phyloP scores from a whole-genome alignment of 106 monocot genomes.

The Platanthera guangdongensis region DNA sequence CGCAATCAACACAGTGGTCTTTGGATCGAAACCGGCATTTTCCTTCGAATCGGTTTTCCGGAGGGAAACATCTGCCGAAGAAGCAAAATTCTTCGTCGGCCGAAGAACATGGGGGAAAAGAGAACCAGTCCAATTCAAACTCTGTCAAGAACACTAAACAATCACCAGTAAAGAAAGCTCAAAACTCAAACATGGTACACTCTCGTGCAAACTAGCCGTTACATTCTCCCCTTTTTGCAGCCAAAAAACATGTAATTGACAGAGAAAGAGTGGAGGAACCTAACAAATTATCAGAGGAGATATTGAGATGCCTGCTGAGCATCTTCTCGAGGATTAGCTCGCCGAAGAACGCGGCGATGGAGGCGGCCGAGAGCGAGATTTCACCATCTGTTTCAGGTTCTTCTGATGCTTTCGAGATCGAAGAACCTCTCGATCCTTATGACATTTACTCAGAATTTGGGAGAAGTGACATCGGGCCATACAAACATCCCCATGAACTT shows the following conservation, averaged over 20 bases:
- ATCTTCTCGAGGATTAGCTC: conserved; percentile 10
- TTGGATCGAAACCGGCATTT: background rate
- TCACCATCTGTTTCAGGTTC: conserved; percentile 4
- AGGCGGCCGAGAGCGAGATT: background rate
- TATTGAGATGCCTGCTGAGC: conserved; percentile 9
- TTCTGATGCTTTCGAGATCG: conserved; percentile 11
- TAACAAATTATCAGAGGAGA: conserved; percentile 14
- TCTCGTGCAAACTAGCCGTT: background rate
- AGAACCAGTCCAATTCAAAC: conserved; percentile 39
- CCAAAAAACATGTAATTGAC: background rate
- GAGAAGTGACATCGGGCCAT: conserved; percentile 38
- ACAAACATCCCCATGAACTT: background rate
- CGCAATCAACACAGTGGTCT: background rate
- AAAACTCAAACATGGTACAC: background rate
- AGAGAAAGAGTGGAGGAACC: background rate
- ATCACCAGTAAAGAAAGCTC: background rate
- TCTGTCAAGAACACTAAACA: conserved; percentile 24
- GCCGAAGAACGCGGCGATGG: background rate
- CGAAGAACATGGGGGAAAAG: conserved; percentile 39
- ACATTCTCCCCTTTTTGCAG: background rate
- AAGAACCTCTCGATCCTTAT: conserved; percentile 51
- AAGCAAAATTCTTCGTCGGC: background rate
- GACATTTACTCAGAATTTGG: conserved; percentile 48
- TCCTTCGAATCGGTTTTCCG: background rate
- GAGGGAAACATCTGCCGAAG: background rate